These are phyloP conservation scores for Sextonia rubra DNA, from an alignment of 164 flowering plant species.

Conservation along the genomic window DNA sequence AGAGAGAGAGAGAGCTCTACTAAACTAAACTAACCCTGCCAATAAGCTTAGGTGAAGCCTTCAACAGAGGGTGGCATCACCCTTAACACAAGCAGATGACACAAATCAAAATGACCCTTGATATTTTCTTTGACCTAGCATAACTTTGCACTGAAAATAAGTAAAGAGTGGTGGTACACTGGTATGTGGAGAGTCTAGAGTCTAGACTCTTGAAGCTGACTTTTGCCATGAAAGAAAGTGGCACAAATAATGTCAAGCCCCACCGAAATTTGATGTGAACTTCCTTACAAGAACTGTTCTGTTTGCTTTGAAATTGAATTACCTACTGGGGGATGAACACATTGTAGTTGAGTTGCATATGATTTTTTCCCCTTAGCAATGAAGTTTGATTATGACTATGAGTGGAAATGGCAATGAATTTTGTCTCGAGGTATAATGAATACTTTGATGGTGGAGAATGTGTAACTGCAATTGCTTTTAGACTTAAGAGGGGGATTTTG, in stretches of 20 bases:
- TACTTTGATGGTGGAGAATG: too few relatives aligned
- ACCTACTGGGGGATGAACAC: neutral
- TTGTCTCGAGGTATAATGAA: too few relatives aligned
- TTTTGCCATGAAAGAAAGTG: neutral
- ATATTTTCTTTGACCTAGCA: neutral
- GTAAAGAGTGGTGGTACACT: too few relatives aligned
- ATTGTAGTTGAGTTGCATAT: neutral
- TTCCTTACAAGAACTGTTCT: neutral
- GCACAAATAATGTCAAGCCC: neutral
- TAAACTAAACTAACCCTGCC: neutral
- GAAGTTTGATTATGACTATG: neutral
- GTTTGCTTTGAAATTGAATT: neutral
- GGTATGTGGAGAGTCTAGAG: neutral
- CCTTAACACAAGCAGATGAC: too few relatives aligned
- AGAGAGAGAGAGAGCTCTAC: too few relatives aligned
- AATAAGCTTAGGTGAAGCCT: neutral
- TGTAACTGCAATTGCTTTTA: too few relatives aligned
- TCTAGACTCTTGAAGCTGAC: neutral
- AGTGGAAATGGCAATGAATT: neutral
- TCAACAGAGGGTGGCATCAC: neutral
- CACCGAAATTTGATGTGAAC: neutral
- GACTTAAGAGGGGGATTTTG: too few relatives aligned
- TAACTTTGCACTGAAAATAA: too few relatives aligned
- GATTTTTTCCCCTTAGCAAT: neutral
- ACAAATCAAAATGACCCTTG: neutral